Percentiles rank a stretch among this genome's conserved stretches.
phyloP scores from a whole-genome alignment of 805 yeast species.

The Candida golubevii region DNA sequence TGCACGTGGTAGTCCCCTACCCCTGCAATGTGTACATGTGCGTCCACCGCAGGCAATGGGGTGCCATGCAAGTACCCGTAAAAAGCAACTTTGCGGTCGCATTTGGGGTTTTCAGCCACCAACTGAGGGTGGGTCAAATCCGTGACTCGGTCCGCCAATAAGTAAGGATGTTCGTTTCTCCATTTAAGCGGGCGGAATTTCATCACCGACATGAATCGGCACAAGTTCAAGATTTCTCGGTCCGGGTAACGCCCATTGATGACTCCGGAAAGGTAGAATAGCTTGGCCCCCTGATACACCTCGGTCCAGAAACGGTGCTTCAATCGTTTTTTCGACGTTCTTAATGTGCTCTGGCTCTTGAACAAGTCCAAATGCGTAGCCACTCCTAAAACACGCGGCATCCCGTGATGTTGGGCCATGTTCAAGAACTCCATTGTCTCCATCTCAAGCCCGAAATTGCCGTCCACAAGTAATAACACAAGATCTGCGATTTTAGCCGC shows the following conservation, averaged over 20 bases:
- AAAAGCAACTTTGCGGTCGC: constrained; percentile 84
- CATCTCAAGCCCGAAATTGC: constrained; percentile 98
- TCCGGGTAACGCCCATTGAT: constrained; percentile 97
- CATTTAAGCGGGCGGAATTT: constrained; percentile 98
- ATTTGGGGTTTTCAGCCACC: constrained; percentile 72
- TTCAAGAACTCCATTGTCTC: constrained; percentile 98
- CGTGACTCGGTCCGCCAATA: constrained; percentile 85
- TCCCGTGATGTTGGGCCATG: constrained; percentile 96
- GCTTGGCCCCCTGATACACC: constrained; percentile 95
- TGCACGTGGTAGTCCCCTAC: constrained; percentile 82
- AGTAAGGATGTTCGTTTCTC: constrained; percentile 97
- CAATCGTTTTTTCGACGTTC: constrained; percentile 86
- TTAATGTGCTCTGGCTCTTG: constrained; percentile 80
- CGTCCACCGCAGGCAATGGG: constrained; percentile 62
- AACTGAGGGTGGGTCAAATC: constrained; percentile 90
- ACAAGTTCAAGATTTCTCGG: constrained; percentile 85
- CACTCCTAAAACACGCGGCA: constrained; percentile 94
- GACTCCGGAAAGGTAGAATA: constrained; percentile 91
- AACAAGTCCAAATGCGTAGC: constrained; percentile 94
- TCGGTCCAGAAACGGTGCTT: constrained; percentile 98
- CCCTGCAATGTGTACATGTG: constrained; percentile 91
- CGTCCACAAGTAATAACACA: constrained; percentile 85
- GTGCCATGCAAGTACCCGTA: constrained; percentile 97
- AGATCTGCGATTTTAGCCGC: constrained; percentile 93
- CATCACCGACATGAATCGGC: constrained; percentile 93